Evolutionary conservation across 352 stramenopile genomes (phyloP), one percentile per base, ranked within the genome.

Genomic region (Pythium dissimile): DNA sequence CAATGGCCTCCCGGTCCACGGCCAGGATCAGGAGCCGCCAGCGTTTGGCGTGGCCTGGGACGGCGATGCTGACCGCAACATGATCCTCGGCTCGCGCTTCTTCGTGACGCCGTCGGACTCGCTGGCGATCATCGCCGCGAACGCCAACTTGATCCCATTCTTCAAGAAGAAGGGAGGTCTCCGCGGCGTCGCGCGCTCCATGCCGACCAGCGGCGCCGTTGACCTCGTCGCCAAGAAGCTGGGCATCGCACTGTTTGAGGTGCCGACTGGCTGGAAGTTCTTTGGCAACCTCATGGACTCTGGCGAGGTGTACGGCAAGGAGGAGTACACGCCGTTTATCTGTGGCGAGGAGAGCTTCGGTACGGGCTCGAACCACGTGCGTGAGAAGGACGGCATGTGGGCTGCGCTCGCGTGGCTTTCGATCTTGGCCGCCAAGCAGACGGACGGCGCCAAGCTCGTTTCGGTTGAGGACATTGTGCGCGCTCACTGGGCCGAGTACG

Each of bases 271-370:
- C 47, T 99, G 97, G 97, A 99, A 99, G 81, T 99, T 99, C 77
- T 99, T 99, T 67, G 97, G 97, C 32, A 99, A 99, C 79, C 77
- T 99, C 24, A 99, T 99, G 97, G 95, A 98, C 75, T 98, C 94
- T 13, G 95, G 97, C 60, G 92, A 97, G 34, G 79, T 97, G 44
- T 98, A 97, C 64, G 90, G 88, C 57, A 96, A 97, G 69, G 89
- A 97, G 60, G 94, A 99, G 71, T 99, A 98, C 75, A 97, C 89
- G 31, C 97, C 97, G 16, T 99, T 99, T 71, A 92, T 99, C 30
- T 99, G 97, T 72, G 97, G 97, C 24, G 97, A 99, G 73, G 95
- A 98, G 72, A 96, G 77, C 63, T 99, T 99, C 72, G 97, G 97
- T 43, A 99, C 97, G 44, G 97, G 97, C 62, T 98, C 92, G 65